Percentiles rank a stretch among this genome's conserved stretches.
These are phyloP conservation scores for Anthoceros angustus DNA, from an alignment of 225 moss, liverwort and hornwort species.

Conservation along the genomic window DNA sequence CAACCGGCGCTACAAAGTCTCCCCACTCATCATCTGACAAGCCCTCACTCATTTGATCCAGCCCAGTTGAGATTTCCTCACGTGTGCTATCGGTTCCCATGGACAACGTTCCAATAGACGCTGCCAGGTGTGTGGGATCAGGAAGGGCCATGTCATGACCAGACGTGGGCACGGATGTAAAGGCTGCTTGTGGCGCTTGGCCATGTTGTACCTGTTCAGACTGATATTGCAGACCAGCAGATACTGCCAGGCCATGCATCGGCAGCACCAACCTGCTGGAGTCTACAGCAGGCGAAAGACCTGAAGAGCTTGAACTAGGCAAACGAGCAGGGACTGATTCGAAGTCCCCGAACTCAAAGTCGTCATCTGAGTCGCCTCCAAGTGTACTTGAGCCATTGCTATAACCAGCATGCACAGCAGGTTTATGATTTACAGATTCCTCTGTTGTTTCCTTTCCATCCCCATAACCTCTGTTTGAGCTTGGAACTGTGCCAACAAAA, in stretches of 20 bases:
- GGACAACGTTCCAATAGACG: not conserved
- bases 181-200: not conserved
- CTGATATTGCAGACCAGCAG: not conserved
- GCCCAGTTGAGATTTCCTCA: not conserved
- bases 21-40: not conserved
- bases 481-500: not conserved
- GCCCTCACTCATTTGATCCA: not conserved
- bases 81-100: not conserved
- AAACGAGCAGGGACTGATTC: not conserved
- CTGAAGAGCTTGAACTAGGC: not conserved
- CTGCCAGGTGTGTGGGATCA: not conserved
- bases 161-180: not conserved
- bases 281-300: not conserved
- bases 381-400: not conserved
- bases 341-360: not conserved
- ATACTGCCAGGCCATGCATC: not conserved
- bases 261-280: not conserved
- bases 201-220: not conserved
- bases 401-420: too few species aligned
- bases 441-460: not conserved
- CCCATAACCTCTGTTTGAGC: not conserved
- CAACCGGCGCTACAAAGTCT: not conserved
- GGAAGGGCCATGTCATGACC: not conserved
- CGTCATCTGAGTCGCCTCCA: not conserved
- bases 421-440: too few species aligned